A percentile compares a stretch with the other conserved stretches of the same genome.
Conservation (phyloP, 805 yeast genomes). For the Candida krabiensis region DNA sequence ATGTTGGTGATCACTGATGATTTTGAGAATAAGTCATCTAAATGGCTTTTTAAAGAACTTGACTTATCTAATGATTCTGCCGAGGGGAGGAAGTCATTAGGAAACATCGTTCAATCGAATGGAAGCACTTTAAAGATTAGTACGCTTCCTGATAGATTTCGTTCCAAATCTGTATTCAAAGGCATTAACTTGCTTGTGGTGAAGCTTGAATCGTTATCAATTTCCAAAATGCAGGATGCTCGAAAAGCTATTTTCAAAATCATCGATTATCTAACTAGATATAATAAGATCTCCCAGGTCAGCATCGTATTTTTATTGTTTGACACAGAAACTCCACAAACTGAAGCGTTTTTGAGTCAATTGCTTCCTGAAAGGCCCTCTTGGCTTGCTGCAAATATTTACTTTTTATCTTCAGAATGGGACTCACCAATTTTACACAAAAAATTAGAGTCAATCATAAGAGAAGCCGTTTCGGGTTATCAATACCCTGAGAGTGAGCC, state of each 20-base stretch:
- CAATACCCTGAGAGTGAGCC: neutral
- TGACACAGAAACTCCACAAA: conserved; percentile 1
- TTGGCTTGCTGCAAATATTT: conserved; percentile 8
- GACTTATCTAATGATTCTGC: conserved; percentile 33
- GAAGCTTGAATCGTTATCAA: conserved; percentile 48
- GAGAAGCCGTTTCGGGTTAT: conserved; percentile 2
- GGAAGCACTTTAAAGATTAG: conserved; percentile 32
- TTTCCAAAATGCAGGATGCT: conserved; percentile 14
- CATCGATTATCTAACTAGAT: conserved; percentile 19
- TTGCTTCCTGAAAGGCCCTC: conserved; percentile 1
- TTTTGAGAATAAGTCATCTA: conserved; percentile 44
- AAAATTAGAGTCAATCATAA: conserved; percentile 1
- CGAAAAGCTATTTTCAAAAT: conserved; percentile 20
- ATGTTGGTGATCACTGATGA: conserved; percentile 44
- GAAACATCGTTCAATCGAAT: conserved; percentile 1
- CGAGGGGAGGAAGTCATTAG: conserved; percentile 17
- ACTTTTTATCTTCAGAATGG: neutral
- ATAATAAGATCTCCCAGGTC: conserved; percentile 12
- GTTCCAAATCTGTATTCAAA: conserved; percentile 38
- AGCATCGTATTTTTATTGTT: conserved; percentile 14
- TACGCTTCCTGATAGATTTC: conserved; percentile 42
- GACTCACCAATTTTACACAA: neutral
- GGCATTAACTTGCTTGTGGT: conserved; percentile 45
- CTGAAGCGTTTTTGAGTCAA: neutral
- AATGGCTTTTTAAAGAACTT: conserved; percentile 51